Evolutionary conservation across 139 green algal species (phyloP).

Genomic region (Astrephomene gubernaculifera): DNA sequence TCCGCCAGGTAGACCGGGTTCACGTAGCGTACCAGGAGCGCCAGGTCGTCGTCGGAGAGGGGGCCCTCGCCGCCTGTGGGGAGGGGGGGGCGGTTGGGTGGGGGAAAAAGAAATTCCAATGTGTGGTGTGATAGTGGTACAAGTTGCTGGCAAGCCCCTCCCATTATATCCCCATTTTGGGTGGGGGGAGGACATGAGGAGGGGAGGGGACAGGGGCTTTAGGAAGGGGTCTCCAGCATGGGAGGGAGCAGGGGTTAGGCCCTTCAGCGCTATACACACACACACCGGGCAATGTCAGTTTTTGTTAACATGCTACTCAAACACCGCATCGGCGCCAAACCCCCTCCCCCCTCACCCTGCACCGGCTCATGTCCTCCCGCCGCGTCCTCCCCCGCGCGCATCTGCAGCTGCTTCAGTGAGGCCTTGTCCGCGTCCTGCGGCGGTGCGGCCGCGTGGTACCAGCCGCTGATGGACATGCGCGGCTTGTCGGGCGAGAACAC

Average conservation of each 20-base stretch:
- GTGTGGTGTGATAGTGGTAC: no score
- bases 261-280: neutral
- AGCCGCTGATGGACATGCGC: constrained; percentile 81
- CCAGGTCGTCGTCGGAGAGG: constrained; percentile 67
- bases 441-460: constrained; percentile 78
- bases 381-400: constrained; percentile 35
- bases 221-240: no score
- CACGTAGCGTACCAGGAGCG: constrained; percentile 66
- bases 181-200: no score
- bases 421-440: constrained; percentile 60
- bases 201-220: no score
- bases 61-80: constrained; percentile 22
- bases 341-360: constrained; percentile 10
- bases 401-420: constrained; percentile 79
- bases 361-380: constrained; percentile 39
- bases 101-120: no score
- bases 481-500: constrained; percentile 72
- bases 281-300: no score
- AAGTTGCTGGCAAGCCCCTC: no score
- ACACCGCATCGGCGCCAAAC: neutral
- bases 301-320: neutral
- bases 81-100: no score
- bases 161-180: no score
- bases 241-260: neutral
- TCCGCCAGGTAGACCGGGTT: constrained; percentile 83